A percentile compares a stretch with the other conserved stretches of the same genome.
Conservation (phyloP, 1,139 yeast species). For the Yamadazyma siamensis region DNA sequence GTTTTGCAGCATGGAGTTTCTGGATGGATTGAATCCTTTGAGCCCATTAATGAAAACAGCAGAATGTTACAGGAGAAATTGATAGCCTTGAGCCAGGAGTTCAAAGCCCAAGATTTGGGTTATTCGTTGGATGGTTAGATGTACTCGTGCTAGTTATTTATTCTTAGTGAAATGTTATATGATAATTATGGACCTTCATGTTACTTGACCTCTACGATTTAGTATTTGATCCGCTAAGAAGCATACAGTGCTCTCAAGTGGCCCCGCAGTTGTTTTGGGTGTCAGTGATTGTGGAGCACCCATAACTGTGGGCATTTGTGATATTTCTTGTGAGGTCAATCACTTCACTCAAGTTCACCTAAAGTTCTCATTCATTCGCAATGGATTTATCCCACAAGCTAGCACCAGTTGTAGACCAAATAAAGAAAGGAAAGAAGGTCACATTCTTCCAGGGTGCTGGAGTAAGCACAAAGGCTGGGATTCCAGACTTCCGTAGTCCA, state of each 20-base stretch:
- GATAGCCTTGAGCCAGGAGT: constrained; percentile 34
- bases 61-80: constrained; percentile 32
- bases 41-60: constrained; percentile 36
- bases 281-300: no score
- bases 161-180: constrained; percentile 1
- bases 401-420: constrained; percentile 20
- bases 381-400: constrained; percentile 7
- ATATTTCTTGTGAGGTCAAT: no score
- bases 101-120: constrained; percentile 38
- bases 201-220: no score
- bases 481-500: constrained; percentile 93
- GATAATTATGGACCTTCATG: not conserved
- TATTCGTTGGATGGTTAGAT: constrained; percentile 43
- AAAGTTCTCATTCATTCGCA: no score
- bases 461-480: constrained; percentile 86
- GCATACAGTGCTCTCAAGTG: no score
- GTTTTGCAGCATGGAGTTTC: constrained; percentile 56
- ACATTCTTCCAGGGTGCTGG: constrained; percentile 84
- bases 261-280: no score
- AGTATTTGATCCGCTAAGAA: no score
- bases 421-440: constrained; percentile 27
- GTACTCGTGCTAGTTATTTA: not conserved
- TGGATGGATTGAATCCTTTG: constrained; percentile 44
- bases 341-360: no score
- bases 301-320: no score